Base-by-base conservation (phyloP, 2,329 filamentous ascomycete genomes). In the Fusarium penzigii region DNA sequence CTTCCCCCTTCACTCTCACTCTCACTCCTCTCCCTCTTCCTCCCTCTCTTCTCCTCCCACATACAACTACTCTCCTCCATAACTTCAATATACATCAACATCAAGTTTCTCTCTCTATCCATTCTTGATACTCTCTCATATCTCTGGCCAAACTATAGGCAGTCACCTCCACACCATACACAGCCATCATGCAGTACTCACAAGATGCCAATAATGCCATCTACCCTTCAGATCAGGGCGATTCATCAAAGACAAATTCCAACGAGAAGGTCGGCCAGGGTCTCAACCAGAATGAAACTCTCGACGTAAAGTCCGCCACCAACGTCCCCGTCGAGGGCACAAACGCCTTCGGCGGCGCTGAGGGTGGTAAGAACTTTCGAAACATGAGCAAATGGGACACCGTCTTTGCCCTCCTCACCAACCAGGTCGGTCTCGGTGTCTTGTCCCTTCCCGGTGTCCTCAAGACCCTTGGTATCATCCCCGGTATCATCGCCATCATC, bases 391-490 rank as follows among this genome's bases (percentile, higher is more conserved):
- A 68, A 49, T 70, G 68, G 67, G 68, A 70, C 40, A 69, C 68
- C 1, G 59, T 64, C 7, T 63, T 70, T 42, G 65, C 70, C 25
- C 58, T 72, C 2, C 54, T 71, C 9, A 69, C 67, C 29, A 71
- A 71, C 47, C 66, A 72, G 51, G 64, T 72, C 52, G 69, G 68
- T 41, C 64, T 72, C 5, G 72, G 70, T n/a, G 70, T 74, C 69
- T 85, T 90, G 78, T 88, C 85, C 1, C 87, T 89, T 57, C 87
- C 87, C 5, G 86, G 83, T 68, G 87, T 85, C 0, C 87, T 89
- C 69, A 84, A 86, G 5, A 73, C 85, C 8, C 77, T 89, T 34
- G 87, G 86, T 8, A 75, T 89, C 16, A 81, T 89, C 6, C 86
- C 86, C 0, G 86, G 86, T 34, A 64, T 89, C 51, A 87, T 89